These are phyloP conservation scores for Colletotrichum orchidophilum DNA, from an alignment of 2,329 filamentous ascomycete species.

Conservation along the genomic window DNA sequence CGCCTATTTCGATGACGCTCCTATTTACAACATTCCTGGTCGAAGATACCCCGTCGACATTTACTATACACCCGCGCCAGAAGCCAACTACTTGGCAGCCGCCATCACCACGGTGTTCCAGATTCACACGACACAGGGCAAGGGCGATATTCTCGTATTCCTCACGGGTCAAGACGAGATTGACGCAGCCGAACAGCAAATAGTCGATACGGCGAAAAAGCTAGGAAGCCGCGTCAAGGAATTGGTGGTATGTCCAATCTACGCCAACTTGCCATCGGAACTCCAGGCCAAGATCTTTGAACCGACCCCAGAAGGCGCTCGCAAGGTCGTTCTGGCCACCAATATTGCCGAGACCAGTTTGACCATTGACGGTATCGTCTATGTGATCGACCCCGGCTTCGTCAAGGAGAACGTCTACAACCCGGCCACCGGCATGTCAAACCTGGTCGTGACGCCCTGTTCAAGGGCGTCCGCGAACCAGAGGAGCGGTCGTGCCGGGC, in stretches of 20 bases:
- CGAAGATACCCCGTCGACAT: constrained; percentile 90
- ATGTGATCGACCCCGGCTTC: constrained; percentile 94
- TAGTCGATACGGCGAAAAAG: constrained; percentile 87
- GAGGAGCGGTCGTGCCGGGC: constrained; percentile 89
- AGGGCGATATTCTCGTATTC: constrained; percentile 93
- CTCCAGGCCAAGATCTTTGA: constrained; percentile 95
- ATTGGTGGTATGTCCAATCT: constrained; percentile 91
- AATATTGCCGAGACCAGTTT: constrained; percentile 97
- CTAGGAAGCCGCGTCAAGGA: constrained; percentile 86
- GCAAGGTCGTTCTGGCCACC: constrained; percentile 93
- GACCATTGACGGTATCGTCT: constrained; percentile 95
- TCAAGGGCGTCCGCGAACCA: constrained; percentile 94
- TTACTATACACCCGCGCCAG: constrained; percentile 88
- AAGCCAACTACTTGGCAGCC: constrained; percentile 92
- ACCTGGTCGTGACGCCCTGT: constrained; percentile 88
- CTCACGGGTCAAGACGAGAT: constrained; percentile 97
- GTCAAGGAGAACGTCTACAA: constrained; percentile 97
- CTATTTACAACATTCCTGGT: constrained; percentile 94
- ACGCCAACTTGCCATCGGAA: constrained; percentile 91
- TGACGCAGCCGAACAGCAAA: constrained; percentile 83
- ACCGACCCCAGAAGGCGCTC: constrained; percentile 82
- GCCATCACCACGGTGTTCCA: constrained; percentile 95
- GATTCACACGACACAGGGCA: constrained; percentile 86
- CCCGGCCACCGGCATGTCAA: constrained; percentile 90
- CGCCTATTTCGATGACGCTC: constrained; percentile 89